phyloP scores from a whole-genome alignment of 768 basidiomycete species.

The Boletus pseudopeckii region DNA sequence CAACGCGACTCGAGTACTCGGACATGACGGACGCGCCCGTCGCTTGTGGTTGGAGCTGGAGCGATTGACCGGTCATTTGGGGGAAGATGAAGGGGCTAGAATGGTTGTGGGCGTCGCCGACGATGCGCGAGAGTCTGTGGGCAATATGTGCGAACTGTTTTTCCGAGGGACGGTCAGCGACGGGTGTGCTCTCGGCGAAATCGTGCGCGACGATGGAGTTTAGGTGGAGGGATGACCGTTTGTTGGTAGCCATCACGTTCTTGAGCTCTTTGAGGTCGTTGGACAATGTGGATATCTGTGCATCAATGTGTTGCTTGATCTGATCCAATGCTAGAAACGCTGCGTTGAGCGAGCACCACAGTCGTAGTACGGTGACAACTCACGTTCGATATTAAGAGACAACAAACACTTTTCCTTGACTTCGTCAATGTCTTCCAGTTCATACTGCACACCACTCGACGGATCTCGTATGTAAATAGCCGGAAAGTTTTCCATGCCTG shows the following conservation, averaged over 20 bases:
- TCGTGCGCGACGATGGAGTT: conserved; percentile 51
- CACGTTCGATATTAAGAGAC: conserved; percentile 95
- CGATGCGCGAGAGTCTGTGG: conserved; percentile 68
- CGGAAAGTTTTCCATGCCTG: conserved; percentile 90
- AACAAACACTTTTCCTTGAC: conserved; percentile 84
- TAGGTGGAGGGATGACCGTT: conserved; percentile 48
- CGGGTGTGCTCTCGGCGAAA: conserved; percentile 63
- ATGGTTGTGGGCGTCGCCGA: conserved; percentile 41
- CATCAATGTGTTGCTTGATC: conserved; percentile 96
- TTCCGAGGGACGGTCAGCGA: conserved; percentile 66
- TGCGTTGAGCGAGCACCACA: conserved; percentile 8
- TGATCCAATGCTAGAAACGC: conserved; percentile 79
- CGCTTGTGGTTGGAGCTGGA: conserved; percentile 57
- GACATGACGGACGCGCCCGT: conserved; percentile 74
- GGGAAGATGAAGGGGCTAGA: conserved; percentile 43
- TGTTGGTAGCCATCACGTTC: conserved; percentile 52
- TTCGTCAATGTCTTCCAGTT: conserved; percentile 92
- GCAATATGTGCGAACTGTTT: conserved; percentile 71
- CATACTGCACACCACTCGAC: conserved; percentile 89
- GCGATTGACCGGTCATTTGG: conserved; percentile 65
- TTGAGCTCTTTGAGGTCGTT: conserved; percentile 91
- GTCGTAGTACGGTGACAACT: conserved; percentile 35
- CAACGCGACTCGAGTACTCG: conserved; percentile 70
- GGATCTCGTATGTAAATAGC: conserved; percentile 95
- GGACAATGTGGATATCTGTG: conserved; percentile 79